phyloP scores from a whole-genome alignment of 441 rosid genomes.

The Theobroma grandiflorum region DNA sequence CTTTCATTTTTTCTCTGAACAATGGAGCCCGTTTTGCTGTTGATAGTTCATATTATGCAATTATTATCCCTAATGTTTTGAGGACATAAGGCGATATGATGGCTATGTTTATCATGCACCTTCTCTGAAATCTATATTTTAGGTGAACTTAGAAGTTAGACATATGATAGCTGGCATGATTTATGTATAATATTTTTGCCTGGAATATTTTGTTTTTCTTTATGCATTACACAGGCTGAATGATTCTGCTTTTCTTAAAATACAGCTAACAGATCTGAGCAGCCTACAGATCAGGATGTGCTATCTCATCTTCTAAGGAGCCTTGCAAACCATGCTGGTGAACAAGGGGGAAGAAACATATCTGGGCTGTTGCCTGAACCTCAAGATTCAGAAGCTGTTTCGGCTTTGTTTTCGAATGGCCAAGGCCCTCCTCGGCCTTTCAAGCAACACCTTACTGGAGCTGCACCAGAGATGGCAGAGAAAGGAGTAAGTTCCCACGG shows the following conservation, averaged over 20 bases:
- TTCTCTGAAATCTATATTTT: background rate
- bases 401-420: constrained; percentile 52
- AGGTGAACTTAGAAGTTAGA: background rate
- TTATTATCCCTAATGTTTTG: background rate
- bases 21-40: constrained; percentile 7
- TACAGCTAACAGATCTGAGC: constrained; percentile 79
- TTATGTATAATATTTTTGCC: background rate
- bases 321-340: constrained; percentile 65
- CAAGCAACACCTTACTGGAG: constrained; percentile 48
- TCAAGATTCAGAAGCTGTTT: constrained; percentile 57
- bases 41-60: background rate
- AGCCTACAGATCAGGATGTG: constrained; percentile 73
- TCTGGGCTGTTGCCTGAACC: constrained; percentile 68
- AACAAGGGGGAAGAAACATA: constrained; percentile 62
- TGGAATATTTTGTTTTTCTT: constrained; percentile 9
- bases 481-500: constrained; percentile 45
- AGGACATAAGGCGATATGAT: background rate
- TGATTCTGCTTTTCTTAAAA: constrained; percentile 24
- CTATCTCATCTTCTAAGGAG: constrained; percentile 78
- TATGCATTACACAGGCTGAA: background rate
- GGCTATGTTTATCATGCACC: background rate
- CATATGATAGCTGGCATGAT: background rate
- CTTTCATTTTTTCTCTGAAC: constrained; percentile 1
- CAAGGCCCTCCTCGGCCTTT: constrained; percentile 50
- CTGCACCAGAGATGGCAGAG: constrained; percentile 46